Evolutionary conservation across 257 asterid species (phyloP).

Genomic region (Capsicum baccatum): DNA sequence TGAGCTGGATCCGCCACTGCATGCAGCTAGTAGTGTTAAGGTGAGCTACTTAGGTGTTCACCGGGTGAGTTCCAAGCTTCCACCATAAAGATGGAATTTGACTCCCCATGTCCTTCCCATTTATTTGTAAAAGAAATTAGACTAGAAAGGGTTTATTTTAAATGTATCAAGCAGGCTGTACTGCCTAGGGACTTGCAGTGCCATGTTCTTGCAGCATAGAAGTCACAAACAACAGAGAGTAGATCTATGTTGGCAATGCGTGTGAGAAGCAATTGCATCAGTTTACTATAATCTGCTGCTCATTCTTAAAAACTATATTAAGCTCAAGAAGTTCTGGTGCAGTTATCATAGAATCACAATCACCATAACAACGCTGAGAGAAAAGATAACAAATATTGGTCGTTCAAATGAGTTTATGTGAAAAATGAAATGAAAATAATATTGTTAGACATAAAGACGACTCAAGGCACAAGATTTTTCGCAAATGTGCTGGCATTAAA

Average conservation of each 20-base stretch:
- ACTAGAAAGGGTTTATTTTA: neutral
- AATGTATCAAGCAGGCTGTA: neutral
- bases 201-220: neutral
- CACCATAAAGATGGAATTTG: neutral
- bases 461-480: neutral
- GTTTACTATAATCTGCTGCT: neutral
- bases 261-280: neutral
- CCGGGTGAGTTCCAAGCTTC: neutral
- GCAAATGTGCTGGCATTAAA: neutral
- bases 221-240: neutral
- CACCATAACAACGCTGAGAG: neutral
- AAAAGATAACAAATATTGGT: neutral
- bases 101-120: neutral
- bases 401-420: neutral
- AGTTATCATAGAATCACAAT: neutral
- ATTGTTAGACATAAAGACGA: neutral
- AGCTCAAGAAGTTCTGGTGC: neutral
- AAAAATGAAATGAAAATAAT: neutral
- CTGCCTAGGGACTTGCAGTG: neutral
- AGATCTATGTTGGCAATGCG: neutral
- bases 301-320: neutral
- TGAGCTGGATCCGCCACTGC: too few species aligned
- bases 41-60: neutral
- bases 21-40: neutral
- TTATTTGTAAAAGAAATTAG: neutral